phyloP scores from a whole-genome alignment of 2,329 filamentous ascomycete species.

The Clathrospora elynae region DNA sequence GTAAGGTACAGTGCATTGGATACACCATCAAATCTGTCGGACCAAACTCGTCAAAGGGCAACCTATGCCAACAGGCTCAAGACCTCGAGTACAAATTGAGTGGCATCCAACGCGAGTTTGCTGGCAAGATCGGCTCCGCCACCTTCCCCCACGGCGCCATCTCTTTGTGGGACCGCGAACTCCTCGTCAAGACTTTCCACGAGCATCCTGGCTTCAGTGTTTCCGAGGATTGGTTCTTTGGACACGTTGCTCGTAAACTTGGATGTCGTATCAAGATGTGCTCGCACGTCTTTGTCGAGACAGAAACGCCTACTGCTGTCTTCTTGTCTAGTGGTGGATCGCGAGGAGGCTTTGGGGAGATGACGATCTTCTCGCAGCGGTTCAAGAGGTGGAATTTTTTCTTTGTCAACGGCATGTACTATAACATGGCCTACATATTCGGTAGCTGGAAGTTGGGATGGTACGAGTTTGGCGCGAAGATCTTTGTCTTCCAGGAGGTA shows the following conservation, averaged over 20 bases:
- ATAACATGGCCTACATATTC: conserved; percentile 56
- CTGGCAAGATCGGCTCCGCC: conserved; percentile 53
- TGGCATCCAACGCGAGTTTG: conserved; percentile 53
- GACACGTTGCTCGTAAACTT: conserved; percentile 53
- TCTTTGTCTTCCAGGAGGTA: conserved; percentile 56
- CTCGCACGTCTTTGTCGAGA: conserved; percentile 58
- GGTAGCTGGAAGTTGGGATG: conserved; percentile 55
- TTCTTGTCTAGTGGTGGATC: conserved; percentile 50
- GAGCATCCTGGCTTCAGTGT: conserved; percentile 58
- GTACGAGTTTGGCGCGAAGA: conserved; percentile 57
- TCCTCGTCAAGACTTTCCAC: conserved; percentile 54
- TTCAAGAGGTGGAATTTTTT: conserved; percentile 61
- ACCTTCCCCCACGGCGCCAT: conserved; percentile 60
- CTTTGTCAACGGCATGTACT: conserved; percentile 56
- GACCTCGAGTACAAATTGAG: conserved; percentile 60
- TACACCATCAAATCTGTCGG: conserved; percentile 58
- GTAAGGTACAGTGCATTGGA: conserved; percentile 47
- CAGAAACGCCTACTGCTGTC: conserved; percentile 54
- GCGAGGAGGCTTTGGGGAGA: conserved; percentile 58
- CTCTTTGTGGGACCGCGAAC: conserved; percentile 55
- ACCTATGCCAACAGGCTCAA: conserved; percentile 50
- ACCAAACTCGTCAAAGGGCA: conserved; percentile 41
- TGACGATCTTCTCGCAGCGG: conserved; percentile 59
- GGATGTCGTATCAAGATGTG: conserved; percentile 57
- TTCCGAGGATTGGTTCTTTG: conserved; percentile 61